Evolutionary conservation across 176 grass and related monocot genomes (phyloP).

Genomic region (Canna indica): DNA sequence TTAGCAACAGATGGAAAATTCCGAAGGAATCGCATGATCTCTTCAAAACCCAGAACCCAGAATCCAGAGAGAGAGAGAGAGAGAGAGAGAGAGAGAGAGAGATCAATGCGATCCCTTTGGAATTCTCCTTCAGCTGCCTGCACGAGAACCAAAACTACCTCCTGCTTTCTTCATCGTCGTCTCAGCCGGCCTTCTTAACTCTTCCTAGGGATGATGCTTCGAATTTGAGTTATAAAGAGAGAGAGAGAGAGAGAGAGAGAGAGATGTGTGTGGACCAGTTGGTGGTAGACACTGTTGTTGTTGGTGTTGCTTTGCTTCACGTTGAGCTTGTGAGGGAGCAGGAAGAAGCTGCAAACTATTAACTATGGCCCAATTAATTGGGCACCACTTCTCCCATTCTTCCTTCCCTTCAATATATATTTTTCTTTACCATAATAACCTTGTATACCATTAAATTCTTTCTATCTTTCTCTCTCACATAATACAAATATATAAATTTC

Average conservation of each 20-base stretch:
- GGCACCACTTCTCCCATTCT: background rate
- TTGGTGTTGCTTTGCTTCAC: slow-evolving; percentile 7
- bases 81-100: background rate
- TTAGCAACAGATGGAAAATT: slow-evolving; percentile 20
- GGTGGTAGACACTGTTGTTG: background rate
- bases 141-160: background rate
- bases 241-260: slow-evolving; percentile 3
- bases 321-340: background rate
- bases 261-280: background rate
- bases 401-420: too few species aligned
- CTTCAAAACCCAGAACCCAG: background rate
- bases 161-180: background rate
- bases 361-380: slow-evolving; percentile 1
- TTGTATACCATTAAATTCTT: too few species aligned
- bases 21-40: slow-evolving; percentile 15
- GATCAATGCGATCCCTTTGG: slow-evolving; percentile 88
- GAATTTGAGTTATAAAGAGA: slow-evolving; percentile 6
- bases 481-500: too few species aligned
- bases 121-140: slow-evolving; percentile 66
- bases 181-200: too few species aligned
- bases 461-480: too few species aligned
- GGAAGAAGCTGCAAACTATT: background rate
- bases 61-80: background rate
- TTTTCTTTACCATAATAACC: background rate
- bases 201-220: too few species aligned